These are phyloP conservation scores for Colletotrichum truncatum DNA, from an alignment of 2,329 filamentous ascomycete species.

Conservation along the genomic window DNA sequence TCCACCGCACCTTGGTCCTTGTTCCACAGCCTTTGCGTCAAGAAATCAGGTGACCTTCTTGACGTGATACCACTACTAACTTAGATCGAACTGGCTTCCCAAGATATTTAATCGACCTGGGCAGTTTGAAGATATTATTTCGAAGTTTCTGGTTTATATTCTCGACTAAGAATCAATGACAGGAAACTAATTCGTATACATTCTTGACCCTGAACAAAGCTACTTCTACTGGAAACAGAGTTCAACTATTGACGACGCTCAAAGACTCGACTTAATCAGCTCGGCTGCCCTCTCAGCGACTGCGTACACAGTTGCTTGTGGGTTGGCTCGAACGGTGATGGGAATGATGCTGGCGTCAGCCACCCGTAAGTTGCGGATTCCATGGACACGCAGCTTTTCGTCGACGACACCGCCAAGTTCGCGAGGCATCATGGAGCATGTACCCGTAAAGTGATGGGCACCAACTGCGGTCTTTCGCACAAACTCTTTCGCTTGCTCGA, in stretches of 20 bases:
- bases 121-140: no score
- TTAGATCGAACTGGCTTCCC: no score
- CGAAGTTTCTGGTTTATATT: no score
- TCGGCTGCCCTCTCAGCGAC: slow-evolving; percentile 41
- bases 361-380: slow-evolving; percentile 52
- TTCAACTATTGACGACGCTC: background rate
- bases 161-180: no score
- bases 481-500: slow-evolving; percentile 47
- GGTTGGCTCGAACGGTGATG: slow-evolving; percentile 40
- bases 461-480: slow-evolving; percentile 44
- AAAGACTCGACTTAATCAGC: slow-evolving; percentile 32
- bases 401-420: slow-evolving; percentile 59
- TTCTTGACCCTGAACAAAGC: no score
- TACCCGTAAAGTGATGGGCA: slow-evolving; percentile 58
- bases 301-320: slow-evolving; percentile 46
- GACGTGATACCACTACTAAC: no score
- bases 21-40: background rate
- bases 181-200: no score
- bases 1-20: background rate
- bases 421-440: slow-evolving; percentile 60
- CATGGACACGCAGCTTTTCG: slow-evolving; percentile 53
- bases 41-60: no score
- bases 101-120: no score
- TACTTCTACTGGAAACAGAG: no score
- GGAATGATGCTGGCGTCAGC: slow-evolving; percentile 52